Conservation (phyloP, 169 alveolate species). For the Plasmodium gonderi region DNA sequence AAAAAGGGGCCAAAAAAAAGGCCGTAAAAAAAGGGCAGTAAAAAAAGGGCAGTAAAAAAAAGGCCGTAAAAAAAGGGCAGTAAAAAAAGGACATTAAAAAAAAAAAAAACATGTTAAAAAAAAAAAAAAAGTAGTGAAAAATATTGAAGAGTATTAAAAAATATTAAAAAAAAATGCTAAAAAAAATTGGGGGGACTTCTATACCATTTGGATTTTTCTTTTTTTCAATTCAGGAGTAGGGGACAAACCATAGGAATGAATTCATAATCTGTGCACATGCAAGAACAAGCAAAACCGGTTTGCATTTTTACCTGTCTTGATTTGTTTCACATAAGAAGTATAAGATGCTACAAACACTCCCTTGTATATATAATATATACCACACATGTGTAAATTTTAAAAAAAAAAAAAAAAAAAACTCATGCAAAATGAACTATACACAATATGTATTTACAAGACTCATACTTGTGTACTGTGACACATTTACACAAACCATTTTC, state of each 20-base stretch:
- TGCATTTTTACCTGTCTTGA: neutral
- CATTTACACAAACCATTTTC: no score
- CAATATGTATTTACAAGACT: no score
- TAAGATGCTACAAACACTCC: no score
- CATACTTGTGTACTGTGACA: no score
- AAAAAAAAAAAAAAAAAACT: no score
- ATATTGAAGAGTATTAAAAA: neutral
- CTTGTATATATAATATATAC: no score
- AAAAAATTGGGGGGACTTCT: neutral
- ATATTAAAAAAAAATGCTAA: neutral
- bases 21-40: no score
- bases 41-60: no score
- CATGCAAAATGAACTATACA: no score
- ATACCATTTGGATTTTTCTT: neutral
- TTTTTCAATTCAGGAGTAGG: conserved; percentile 22
- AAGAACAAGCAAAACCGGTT: neutral
- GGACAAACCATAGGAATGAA: conserved; percentile 43
- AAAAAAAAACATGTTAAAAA: neutral
- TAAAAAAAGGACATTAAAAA: neutral
- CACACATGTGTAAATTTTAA: no score
- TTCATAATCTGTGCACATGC: neutral
- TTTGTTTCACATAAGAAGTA: no score
- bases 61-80: neutral
- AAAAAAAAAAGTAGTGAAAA: neutral
- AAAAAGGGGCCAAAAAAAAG: no score